A percentile compares a stretch with the other conserved stretches of the same genome.
phyloP scores from a whole-genome alignment of 2,329 filamentous ascomycete genomes.

The Arthrobotrys iridis region DNA sequence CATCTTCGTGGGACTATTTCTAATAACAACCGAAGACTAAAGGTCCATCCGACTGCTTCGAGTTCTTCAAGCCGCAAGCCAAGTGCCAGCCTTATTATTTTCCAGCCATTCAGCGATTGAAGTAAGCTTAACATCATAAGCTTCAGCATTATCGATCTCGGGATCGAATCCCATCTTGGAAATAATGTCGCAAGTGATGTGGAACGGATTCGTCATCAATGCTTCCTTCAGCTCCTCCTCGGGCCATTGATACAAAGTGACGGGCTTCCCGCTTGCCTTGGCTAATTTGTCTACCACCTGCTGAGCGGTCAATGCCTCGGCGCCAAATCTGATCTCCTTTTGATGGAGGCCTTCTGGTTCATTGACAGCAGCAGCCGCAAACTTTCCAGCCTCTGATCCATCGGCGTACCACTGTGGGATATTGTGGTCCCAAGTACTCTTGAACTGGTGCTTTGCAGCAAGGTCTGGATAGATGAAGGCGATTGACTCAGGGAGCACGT shows the following conservation, averaged over 20 bases:
- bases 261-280: slow-evolving; percentile 4
- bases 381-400: slow-evolving; percentile 8
- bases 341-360: slow-evolving; percentile 8
- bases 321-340: slow-evolving; percentile 22
- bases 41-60: not conserved
- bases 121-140: slow-evolving; percentile 18
- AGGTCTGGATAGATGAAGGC: slow-evolving; percentile 21
- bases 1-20: not conserved
- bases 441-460: slow-evolving; percentile 10
- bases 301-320: not conserved
- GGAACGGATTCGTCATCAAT: not conserved
- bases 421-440: not conserved
- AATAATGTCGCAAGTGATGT: slow-evolving; percentile 4
- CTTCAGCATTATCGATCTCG: not conserved
- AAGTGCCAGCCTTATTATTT: slow-evolving; percentile 25
- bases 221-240: slow-evolving; percentile 21
- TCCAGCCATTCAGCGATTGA: slow-evolving; percentile 20
- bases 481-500: slow-evolving; percentile 3
- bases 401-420: slow-evolving; percentile 30
- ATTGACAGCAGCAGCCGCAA: slow-evolving; percentile 4
- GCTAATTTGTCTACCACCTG: slow-evolving; percentile 6
- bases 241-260: slow-evolving; percentile 17
- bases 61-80: not conserved
- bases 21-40: not conserved
- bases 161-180: slow-evolving; percentile 33